A percentile compares a stretch with the other conserved stretches of the same genome.
Conservation (phyloP, 768 basidiomycete genomes). For the Agrocybe pediades region DNA sequence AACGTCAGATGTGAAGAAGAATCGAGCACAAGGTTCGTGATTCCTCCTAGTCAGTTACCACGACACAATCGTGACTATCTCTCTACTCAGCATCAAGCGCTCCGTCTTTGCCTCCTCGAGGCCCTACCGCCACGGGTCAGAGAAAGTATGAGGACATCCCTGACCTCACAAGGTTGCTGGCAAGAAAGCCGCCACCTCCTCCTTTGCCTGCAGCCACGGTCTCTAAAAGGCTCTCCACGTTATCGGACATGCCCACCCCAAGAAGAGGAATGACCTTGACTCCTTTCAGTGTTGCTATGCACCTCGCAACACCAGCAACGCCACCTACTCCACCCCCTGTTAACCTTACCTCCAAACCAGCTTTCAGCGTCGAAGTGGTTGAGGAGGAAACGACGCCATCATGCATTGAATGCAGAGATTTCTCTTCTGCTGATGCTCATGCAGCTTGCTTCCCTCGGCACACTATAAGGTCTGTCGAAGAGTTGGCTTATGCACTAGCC, state of each 20-base stretch:
- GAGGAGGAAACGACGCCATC: constrained; percentile 10
- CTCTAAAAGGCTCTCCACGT: constrained; percentile 17
- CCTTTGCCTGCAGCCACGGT: constrained; percentile 18
- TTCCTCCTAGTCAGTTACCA: constrained; percentile 6
- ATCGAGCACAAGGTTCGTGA: constrained; percentile 3
- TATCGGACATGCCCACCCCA: neutral
- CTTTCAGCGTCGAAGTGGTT: neutral
- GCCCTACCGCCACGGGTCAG: neutral
- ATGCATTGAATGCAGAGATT: constrained; percentile 47
- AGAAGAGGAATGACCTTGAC: neutral
- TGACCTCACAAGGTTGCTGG: constrained; percentile 25
- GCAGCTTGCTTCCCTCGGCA: constrained; percentile 45
- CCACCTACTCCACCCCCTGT: constrained; percentile 12
- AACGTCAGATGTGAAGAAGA: constrained; percentile 5
- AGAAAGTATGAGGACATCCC: too few relatives aligned
- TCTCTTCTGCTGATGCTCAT: constrained; percentile 42
- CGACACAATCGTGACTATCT: constrained; percentile 9
- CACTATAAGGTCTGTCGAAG: constrained; percentile 35
- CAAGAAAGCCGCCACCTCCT: constrained; percentile 36
- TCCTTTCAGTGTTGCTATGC: neutral
- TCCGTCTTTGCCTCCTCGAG: neutral
- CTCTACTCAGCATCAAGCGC: neutral
- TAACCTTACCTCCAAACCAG: constrained; percentile 19
- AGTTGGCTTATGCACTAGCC: constrained; percentile 42
- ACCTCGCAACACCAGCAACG: neutral